Conservation (phyloP, 139 green algal genomes). For the Diplosphaera chodatii region DNA sequence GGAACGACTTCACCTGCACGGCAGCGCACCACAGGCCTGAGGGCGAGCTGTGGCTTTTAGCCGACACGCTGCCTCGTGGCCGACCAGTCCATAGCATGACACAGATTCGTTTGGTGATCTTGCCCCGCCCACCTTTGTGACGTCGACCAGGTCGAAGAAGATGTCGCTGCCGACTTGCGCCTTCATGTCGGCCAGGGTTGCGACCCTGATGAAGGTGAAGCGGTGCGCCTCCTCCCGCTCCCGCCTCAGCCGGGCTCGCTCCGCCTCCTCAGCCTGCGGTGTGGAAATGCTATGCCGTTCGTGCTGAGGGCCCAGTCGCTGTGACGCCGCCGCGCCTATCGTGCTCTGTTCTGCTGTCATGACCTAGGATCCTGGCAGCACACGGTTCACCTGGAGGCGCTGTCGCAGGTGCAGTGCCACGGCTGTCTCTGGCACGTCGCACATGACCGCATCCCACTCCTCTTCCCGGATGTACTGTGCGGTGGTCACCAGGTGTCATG, state of each 20-base stretch:
- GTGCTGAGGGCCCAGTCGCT: no score
- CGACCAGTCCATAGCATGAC: no score
- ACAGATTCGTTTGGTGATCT: no score
- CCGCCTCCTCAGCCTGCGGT: conserved; percentile 58
- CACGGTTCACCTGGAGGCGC: conserved; percentile 38
- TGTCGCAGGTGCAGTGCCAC: conserved; percentile 73
- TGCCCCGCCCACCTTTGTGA: conserved; percentile 69
- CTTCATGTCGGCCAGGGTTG: conserved; percentile 51
- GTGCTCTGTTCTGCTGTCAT: no score
- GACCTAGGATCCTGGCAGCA: background rate
- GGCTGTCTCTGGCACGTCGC: conserved; percentile 63
- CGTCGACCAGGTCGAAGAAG: conserved; percentile 91
- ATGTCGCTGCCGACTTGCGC: conserved; percentile 58
- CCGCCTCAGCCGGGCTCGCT: conserved; percentile 51
- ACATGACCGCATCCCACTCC: conserved; percentile 57
- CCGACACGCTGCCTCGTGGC: no score
- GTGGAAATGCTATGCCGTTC: background rate
- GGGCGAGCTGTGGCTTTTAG: no score
- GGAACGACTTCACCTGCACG: conserved; percentile 43
- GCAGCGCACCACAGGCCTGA: no score
- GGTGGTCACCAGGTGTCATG: no score
- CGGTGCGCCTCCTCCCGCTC: conserved; percentile 89
- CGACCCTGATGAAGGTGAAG: conserved; percentile 66
- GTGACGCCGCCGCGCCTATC: no score
- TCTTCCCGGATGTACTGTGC: background rate